These are phyloP conservation scores for Chlorophyllum brunneum DNA, from an alignment of 768 basidiomycete species.

Conservation along the genomic window DNA sequence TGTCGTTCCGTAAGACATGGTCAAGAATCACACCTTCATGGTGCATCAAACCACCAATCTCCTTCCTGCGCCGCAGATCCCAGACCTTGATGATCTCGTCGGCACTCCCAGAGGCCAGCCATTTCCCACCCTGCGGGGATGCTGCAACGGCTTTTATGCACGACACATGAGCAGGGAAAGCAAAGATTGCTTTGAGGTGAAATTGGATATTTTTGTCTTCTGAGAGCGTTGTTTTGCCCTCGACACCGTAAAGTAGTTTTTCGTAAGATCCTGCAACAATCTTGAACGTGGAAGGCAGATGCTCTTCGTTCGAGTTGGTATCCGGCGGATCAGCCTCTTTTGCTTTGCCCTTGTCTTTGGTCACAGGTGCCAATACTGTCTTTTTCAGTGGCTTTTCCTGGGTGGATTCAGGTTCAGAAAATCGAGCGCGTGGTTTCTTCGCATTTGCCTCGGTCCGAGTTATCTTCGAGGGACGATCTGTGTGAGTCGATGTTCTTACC, in stretches of 20 bases:
- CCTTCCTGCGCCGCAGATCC: conserved; percentile 89
- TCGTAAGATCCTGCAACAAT: conserved; percentile 94
- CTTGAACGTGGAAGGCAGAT: conserved; percentile 67
- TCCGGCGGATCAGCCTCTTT: conserved; percentile 21
- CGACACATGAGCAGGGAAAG: conserved; percentile 95
- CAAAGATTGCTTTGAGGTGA: conserved; percentile 77
- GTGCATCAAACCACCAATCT: conserved; percentile 92
- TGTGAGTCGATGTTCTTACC: neutral
- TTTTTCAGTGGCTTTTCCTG: neutral
- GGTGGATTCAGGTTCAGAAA: conserved; percentile 13
- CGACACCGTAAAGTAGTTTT: conserved; percentile 88
- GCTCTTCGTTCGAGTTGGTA: conserved; percentile 15
- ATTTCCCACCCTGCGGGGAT: conserved; percentile 87
- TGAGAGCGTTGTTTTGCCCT: conserved; percentile 49
- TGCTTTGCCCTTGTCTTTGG: conserved; percentile 21
- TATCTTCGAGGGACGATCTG: conserved; percentile 9
- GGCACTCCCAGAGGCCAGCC: conserved; percentile 93
- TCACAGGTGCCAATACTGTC: neutral
- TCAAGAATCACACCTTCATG: conserved; percentile 90
- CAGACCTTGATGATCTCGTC: conserved; percentile 97
- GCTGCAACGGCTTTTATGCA: conserved; percentile 89
- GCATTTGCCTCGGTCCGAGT: neutral
- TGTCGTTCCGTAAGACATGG: neutral
- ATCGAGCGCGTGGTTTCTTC: conserved; percentile 11
- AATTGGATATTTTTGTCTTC: conserved; percentile 29